These are phyloP conservation scores for Petasospora fabianii DNA, from an alignment of 1,139 yeast genomes.

Conservation along the genomic window DNA sequence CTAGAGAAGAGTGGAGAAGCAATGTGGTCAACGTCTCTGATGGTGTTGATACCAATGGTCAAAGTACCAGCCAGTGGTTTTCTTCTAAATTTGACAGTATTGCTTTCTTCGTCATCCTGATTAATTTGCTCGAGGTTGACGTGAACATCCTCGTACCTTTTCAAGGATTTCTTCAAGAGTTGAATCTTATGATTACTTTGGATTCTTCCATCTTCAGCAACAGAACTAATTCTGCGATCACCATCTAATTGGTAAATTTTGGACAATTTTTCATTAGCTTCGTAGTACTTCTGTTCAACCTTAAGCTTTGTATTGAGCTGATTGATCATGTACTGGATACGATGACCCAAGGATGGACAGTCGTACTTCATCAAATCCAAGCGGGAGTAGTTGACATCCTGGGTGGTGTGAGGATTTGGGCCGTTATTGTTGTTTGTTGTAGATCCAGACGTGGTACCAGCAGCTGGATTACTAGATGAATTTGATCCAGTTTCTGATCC, in stretches of 20 bases:
- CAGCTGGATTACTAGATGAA: constrained; percentile 7
- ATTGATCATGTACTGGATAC: constrained; percentile 92
- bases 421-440: background rate
- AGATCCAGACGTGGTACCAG: constrained; percentile 1
- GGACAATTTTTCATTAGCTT: constrained; percentile 85
- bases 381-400: constrained; percentile 39
- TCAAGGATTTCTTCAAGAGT: constrained; percentile 75
- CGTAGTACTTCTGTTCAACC: constrained; percentile 89
- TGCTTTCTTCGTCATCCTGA: constrained; percentile 60
- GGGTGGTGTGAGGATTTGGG: background rate
- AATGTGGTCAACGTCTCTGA: constrained; percentile 89
- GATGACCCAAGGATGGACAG: constrained; percentile 92
- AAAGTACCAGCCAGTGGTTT: constrained; percentile 82
- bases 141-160: constrained; percentile 78
- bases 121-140: constrained; percentile 49
- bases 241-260: constrained; percentile 88
- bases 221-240: constrained; percentile 78
- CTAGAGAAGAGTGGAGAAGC: constrained; percentile 76
- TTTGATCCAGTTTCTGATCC: constrained; percentile 10
- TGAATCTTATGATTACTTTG: constrained; percentile 87
- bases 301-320: constrained; percentile 89
- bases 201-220: constrained; percentile 81
- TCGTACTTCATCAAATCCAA: constrained; percentile 87
- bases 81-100: constrained; percentile 67
- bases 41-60: constrained; percentile 64